Conservation (phyloP, 257 asterid species). For the Capsicum baccatum region DNA sequence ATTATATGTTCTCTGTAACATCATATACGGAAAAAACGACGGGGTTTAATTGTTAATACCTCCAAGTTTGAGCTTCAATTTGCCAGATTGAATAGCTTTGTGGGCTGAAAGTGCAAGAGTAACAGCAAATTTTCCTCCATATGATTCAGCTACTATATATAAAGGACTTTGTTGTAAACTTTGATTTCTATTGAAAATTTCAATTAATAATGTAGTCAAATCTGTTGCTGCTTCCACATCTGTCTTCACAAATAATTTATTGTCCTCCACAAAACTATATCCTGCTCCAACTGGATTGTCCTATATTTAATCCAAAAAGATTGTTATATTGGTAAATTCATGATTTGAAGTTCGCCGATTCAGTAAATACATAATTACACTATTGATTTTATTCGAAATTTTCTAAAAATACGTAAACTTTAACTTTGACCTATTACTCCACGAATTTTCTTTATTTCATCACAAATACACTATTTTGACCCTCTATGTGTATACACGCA, state of each 20-base stretch:
- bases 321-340: neutral
- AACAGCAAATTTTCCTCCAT: constrained; percentile 92
- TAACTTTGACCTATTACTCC: no score
- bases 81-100: constrained; percentile 69
- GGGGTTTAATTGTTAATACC: constrained; percentile 41
- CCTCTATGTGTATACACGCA: no score
- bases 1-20: no score
- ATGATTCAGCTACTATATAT: constrained; percentile 89
- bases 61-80: constrained; percentile 76
- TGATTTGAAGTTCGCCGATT: no score
- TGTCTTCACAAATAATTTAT: constrained; percentile 63
- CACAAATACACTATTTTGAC: no score
- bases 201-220: constrained; percentile 69
- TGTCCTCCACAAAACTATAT: constrained; percentile 89
- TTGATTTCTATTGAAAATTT: constrained; percentile 62
- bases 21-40: no score
- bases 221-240: constrained; percentile 88
- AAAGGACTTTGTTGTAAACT: constrained; percentile 75
- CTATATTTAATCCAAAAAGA: constrained; percentile 37
- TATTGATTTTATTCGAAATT: no score
- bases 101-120: constrained; percentile 86
- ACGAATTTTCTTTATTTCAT: no score
- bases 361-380: no score
- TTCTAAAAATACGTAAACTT: no score
- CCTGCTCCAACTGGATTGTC: constrained; percentile 99